phyloP scores from a whole-genome alignment of 306 rosid genomes.

The Fragaria ananassa region DNA sequence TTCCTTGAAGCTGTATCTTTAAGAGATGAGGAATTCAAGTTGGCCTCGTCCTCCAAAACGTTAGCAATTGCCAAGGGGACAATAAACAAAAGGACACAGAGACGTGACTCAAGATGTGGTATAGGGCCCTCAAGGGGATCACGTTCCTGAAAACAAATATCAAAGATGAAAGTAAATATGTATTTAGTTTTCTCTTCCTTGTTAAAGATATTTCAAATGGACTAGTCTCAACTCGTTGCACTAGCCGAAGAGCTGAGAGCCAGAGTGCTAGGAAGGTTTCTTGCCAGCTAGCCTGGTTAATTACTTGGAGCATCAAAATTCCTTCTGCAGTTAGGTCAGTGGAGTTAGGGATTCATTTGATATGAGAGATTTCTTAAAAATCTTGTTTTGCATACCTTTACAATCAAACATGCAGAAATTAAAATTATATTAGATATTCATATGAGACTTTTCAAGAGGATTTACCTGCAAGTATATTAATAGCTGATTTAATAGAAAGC shows the following conservation, averaged over 20 bases:
- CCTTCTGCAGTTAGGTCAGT: conserved; percentile 54
- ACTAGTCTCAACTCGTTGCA: conserved; percentile 74
- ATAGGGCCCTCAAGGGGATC: conserved; percentile 78
- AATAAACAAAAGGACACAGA: conserved; percentile 58
- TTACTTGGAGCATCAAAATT: conserved; percentile 54
- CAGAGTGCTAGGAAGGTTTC: conserved; percentile 77
- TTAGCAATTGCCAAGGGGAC: conserved; percentile 67
- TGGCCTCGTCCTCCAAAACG: conserved; percentile 45
- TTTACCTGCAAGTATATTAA: conserved; percentile 59
- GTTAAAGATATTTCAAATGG: conserved; percentile 29
- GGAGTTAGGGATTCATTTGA: conserved; percentile 27
- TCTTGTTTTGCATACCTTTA: neutral
- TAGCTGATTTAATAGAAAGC: conserved; percentile 58
- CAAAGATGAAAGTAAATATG: conserved; percentile 17
- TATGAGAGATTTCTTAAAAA: conserved; percentile 16
- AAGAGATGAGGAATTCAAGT: conserved; percentile 29
- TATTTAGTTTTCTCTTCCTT: neutral
- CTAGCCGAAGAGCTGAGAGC: conserved; percentile 90
- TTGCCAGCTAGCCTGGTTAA: conserved; percentile 85
- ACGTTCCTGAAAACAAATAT: conserved; percentile 57
- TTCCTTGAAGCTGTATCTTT: conserved; percentile 14
- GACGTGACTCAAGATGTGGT: conserved; percentile 76
- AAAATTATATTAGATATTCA: conserved; percentile 14
- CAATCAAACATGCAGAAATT: neutral
- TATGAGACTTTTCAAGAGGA: conserved; percentile 18